Conservation (phyloP, 495 filamentous ascomycete species). For the Penicillium bialowiezense region DNA sequence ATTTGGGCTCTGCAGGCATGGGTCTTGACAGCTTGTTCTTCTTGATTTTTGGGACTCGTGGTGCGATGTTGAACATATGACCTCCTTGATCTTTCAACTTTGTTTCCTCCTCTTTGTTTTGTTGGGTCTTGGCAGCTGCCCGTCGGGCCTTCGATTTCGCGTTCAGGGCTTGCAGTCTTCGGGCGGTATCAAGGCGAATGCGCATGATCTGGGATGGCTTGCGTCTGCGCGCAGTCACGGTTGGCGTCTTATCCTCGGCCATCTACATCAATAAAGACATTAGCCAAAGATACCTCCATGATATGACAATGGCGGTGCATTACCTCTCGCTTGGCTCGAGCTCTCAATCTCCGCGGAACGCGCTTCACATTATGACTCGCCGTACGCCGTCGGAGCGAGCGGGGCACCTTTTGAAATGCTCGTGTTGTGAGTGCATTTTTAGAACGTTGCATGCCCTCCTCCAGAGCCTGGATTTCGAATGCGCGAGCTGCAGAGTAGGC, state of each 20-base stretch:
- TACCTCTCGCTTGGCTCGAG: slow-evolving; percentile 70
- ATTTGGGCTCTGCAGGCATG: slow-evolving; percentile 64
- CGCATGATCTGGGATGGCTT: slow-evolving; percentile 68
- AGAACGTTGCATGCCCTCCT: slow-evolving; percentile 71
- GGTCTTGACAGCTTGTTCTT: slow-evolving; percentile 68
- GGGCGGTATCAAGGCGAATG: slow-evolving; percentile 79
- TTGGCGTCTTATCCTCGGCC: slow-evolving; percentile 89
- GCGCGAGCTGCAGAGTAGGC: slow-evolving; percentile 80
- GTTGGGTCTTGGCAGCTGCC: slow-evolving; percentile 30
- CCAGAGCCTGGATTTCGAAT: slow-evolving; percentile 84
- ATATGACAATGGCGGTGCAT: not conserved
- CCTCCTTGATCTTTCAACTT: slow-evolving; percentile 31
- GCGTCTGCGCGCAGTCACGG: slow-evolving; percentile 65
- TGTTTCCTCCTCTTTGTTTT: slow-evolving; percentile 30
- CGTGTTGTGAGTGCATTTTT: slow-evolving; percentile 65
- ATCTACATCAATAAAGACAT: slow-evolving; percentile 44
- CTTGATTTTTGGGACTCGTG: slow-evolving; percentile 64
- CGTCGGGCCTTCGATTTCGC: slow-evolving; percentile 51
- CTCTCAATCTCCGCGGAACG: slow-evolving; percentile 75
- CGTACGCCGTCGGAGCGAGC: slow-evolving; percentile 77
- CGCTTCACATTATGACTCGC: slow-evolving; percentile 93
- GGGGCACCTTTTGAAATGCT: slow-evolving; percentile 87
- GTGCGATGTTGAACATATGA: slow-evolving; percentile 39
- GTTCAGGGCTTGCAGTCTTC: slow-evolving; percentile 64
- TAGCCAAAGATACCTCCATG: not conserved